Evolutionary conservation across 805 yeast species (phyloP).

Genomic region (Candida rishiriensis): DNA sequence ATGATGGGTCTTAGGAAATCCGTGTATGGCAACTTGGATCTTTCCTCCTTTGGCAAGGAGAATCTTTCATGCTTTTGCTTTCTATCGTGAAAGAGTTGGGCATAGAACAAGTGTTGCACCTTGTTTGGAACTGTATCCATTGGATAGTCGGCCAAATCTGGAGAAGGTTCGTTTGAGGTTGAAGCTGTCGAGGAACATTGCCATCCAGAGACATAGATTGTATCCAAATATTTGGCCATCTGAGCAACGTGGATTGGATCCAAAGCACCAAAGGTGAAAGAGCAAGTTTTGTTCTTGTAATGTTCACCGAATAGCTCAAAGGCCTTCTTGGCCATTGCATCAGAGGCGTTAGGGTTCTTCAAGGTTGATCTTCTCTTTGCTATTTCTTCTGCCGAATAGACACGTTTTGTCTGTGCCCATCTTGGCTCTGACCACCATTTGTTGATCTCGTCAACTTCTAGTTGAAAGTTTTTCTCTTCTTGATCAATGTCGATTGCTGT

Average conservation of each 20-base stretch:
- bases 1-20: constrained; percentile 93
- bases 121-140: constrained; percentile 98
- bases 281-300: constrained; percentile 63
- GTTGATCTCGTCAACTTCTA: constrained; percentile 68
- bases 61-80: constrained; percentile 88
- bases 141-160: constrained; percentile 98
- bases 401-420: constrained; percentile 84
- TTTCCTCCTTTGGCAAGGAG: constrained; percentile 53
- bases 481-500: constrained; percentile 52
- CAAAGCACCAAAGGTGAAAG: constrained; percentile 92
- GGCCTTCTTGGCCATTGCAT: constrained; percentile 77
- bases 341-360: constrained; percentile 71
- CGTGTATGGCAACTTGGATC: constrained; percentile 65
- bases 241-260: constrained; percentile 95
- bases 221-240: constrained; percentile 93
- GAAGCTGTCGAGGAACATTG: constrained; percentile 98
- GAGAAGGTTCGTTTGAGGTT: constrained; percentile 95
- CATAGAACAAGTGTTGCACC: constrained; percentile 94
- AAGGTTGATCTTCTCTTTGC: constrained; percentile 84
- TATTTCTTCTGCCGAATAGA: constrained; percentile 83
- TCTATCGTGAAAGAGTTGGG: constrained; percentile 95
- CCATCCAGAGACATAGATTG: constrained; percentile 96
- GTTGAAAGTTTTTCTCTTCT: constrained; percentile 62
- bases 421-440: constrained; percentile 94
- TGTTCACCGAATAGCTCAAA: constrained; percentile 68